Evolutionary conservation across 306 rosid genomes (phyloP), one percentile per base, ranked within the genome.

Genomic region (Pyrus pyrifolia): DNA sequence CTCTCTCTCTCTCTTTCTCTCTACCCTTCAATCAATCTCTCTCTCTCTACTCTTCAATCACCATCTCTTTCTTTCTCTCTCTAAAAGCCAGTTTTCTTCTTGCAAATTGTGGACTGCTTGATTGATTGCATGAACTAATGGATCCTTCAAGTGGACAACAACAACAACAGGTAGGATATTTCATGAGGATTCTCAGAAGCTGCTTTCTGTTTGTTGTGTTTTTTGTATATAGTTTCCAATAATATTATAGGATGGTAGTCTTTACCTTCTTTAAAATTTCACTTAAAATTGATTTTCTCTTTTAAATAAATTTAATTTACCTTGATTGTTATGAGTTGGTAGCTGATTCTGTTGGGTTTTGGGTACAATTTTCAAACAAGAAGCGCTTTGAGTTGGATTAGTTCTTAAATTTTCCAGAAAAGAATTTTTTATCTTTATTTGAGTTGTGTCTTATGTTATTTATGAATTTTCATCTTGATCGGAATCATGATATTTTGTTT

Each of bases 61-160:
- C 38, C 0, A 35, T 35, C 40, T 65, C 27, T 57, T 21, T 22
- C 42, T 53, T n/a, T 70, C 45, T 61, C 70, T 68, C 17, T n/a
- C 67, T 0, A 71, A 8, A 38, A 10, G 1, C 6, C 12, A 35
- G 23, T 8, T 5, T 9, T 30, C 12, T 30, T 21, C 76, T 72
- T 74, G 79, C 59, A 4, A 58, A 60, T 72, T 51, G 66, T 35
- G 35, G 18, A 69, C 76, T 46, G 40, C 33, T 30, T 70, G 17
- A 23, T 70, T 70, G 2, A 8, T 70, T 86, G 84, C 87, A 82
- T 87, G 88, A 68, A 71, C 76, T 35, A 17, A 94, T 94, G 96
- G 97, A 94, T 89, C 84, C 96, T 86, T 89, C 95, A 45, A 84
- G 73, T 81, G 96, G 76, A 81, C 91, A 86, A 74, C 91, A 84